Evolutionary conservation across 768 basidiomycete genomes (phyloP), one percentile per base, ranked within the genome.

Genomic region (Leucocoprinus birnbaumii): DNA sequence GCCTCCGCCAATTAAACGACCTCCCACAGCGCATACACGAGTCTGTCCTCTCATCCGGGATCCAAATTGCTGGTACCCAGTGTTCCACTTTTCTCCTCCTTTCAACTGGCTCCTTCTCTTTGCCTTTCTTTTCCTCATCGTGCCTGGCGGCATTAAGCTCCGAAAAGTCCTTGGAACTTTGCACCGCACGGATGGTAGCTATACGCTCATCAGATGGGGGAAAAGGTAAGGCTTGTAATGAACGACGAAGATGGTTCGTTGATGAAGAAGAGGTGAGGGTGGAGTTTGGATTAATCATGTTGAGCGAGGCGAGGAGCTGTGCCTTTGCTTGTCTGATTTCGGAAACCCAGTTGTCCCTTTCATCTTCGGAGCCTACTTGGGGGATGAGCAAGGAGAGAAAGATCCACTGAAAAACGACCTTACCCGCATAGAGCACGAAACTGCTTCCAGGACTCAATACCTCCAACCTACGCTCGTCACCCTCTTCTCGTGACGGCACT

Each of bases 41-140:
- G 51, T 82, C 80, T n/a, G 90, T 86, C 67, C 81, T 89, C 56
- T 83, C 80, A 64, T 97, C 92, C 0, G 94, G 92, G 26, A 95
- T 86, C 94, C 94, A 97, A 22, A 96, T 82, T 0, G 94, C 89
- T 3, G 94, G 94, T 1, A 93, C 83, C 74, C 93, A 96, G 67
- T 89, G 84, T 43, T 89, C 89, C 51, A 89, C 86, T 63, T 73
- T 79, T 9, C 76, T 74, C 40, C 83, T 66, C 61, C 75, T 71
- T 60, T 77, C 73, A 50, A 47, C 53, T 14, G 56, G 63, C 46
- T 51, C 48, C 21, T 58, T 57, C 13, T 48, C 57, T 38, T 56
- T 57, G 27, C 58, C 56, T 24, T 59, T 61, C 21, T 63, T 65
- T 7, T 59, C 59, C 16, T 58, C 49, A 22, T 59, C 65, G 21